A percentile compares a stretch with the other conserved stretches of the same genome.
phyloP scores from a whole-genome alignment of 1,284 basidiomycete genomes.

The Phylloporus sp. region DNA sequence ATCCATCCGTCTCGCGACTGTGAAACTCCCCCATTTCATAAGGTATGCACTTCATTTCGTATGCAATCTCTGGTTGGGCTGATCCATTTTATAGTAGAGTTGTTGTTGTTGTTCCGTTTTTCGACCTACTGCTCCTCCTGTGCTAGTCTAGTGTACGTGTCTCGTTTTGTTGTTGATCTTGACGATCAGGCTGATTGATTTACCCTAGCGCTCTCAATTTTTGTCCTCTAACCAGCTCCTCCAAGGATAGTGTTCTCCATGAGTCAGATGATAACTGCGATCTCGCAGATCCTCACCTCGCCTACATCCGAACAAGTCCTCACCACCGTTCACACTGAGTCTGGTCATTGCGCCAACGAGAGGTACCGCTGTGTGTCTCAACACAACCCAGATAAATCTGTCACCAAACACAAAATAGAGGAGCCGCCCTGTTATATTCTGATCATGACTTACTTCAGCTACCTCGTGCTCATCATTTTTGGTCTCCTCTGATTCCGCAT shows the following conservation, averaged over 20 bases:
- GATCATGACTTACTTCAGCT: conserved; percentile 91
- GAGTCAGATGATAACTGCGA: conserved; percentile 60
- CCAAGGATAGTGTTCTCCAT: conserved; percentile 67
- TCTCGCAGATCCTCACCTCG: conserved; percentile 64
- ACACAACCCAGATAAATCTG: conserved; percentile 59
- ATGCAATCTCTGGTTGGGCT: no score
- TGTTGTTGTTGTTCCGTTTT: no score
- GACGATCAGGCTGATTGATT: no score
- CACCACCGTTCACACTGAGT: conserved; percentile 83
- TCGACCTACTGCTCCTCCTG: no score
- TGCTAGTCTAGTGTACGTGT: no score
- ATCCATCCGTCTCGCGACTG: no score
- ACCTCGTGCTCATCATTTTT: conserved; percentile 86
- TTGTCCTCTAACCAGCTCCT: conserved; percentile 70
- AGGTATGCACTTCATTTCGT: no score
- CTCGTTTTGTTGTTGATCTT: no score
- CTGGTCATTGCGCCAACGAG: conserved; percentile 83
- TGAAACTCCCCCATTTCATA: no score
- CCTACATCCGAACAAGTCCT: conserved; percentile 82
- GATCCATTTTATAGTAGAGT: no score
- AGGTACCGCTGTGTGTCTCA: conserved; percentile 73
- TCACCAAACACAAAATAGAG: conserved; percentile 60
- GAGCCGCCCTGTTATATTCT: conserved; percentile 79
- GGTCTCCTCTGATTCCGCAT: conserved; percentile 95
- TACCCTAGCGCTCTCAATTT: conserved; percentile 72